Evolutionary conservation across 345 rosid species (phyloP).

Genomic region (Eucalyptus urophylla): DNA sequence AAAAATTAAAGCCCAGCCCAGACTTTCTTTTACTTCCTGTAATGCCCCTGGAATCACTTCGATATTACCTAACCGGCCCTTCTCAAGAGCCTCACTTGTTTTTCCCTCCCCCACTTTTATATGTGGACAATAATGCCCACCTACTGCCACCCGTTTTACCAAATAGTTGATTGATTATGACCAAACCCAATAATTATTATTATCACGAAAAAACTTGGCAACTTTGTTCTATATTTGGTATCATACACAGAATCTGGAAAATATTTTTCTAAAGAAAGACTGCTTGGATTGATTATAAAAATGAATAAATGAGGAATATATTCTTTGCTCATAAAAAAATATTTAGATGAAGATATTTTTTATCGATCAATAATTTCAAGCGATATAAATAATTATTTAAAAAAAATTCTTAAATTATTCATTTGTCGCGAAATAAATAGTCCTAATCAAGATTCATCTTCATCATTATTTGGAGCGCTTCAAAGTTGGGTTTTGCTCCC

Average conservation of each 20-base stretch:
- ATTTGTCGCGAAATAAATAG: not conserved
- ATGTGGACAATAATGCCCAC: conserved; percentile 3
- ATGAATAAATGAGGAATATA: not conserved
- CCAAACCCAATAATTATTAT: not conserved
- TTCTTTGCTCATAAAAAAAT: not conserved
- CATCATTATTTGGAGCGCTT: not conserved
- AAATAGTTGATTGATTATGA: not conserved
- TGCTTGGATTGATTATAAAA: not conserved
- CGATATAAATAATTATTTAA: fast-evolving
- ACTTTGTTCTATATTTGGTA: not conserved
- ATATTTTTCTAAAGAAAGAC: not conserved
- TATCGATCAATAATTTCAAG: not conserved
- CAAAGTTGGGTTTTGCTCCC: not conserved
- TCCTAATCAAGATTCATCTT: not conserved
- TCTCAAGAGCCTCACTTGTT: not conserved
- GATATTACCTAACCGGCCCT: not conserved
- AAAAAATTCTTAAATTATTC: not conserved
- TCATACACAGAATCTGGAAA: not conserved
- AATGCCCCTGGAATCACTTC: not conserved
- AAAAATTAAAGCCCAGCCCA: not conserved
- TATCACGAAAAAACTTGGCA: not conserved
- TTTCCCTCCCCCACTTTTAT: not conserved
- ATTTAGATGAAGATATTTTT: fast-evolving
- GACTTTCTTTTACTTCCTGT: not conserved
- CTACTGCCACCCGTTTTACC: not conserved